phyloP scores from a whole-genome alignment of 2,329 filamentous ascomycete species.

The Lecanicillium sp. region DNA sequence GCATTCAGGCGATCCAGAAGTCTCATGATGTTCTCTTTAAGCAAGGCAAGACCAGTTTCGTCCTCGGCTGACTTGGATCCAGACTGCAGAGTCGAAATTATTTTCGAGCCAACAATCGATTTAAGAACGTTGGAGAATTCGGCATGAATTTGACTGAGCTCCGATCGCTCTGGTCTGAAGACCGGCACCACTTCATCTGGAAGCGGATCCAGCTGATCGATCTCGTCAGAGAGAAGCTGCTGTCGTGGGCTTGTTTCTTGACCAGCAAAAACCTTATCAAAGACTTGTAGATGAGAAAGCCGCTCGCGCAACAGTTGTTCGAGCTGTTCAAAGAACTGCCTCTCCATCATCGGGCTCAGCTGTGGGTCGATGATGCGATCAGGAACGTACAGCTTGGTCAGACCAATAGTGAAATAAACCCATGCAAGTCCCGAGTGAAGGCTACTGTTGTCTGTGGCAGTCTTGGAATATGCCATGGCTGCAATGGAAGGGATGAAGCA shows the following conservation, averaged over 20 bases:
- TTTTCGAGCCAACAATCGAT: conserved; percentile 46
- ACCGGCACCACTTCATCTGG: conserved; percentile 60
- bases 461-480: conserved; percentile 31
- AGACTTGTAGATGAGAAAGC: conserved; percentile 55
- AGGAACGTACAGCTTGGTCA: conserved; percentile 76
- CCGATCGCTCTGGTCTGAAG: conserved; percentile 63
- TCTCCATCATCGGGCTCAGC: conserved; percentile 59
- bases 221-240: conserved; percentile 55
- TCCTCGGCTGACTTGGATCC: conserved; percentile 19
- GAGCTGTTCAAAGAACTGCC: conserved; percentile 50
- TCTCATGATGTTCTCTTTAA: conserved; percentile 55
- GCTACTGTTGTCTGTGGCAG: conserved; percentile 17
- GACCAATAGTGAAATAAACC: conserved; percentile 67
- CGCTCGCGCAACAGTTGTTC: conserved; percentile 49
- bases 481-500: conserved; percentile 42
- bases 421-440: conserved; percentile 53
- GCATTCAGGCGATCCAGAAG: conserved; percentile 64
- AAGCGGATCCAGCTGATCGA: conserved; percentile 57
- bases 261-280: conserved; percentile 63
- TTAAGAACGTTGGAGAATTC: conserved; percentile 76
- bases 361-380: conserved; percentile 81
- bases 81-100: conserved; percentile 30
- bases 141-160: conserved; percentile 67
- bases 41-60: conserved; percentile 39
- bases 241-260: conserved; percentile 62